phyloP scores from a whole-genome alignment of 2,329 filamentous ascomycete genomes.

The Fusarium sp. region DNA sequence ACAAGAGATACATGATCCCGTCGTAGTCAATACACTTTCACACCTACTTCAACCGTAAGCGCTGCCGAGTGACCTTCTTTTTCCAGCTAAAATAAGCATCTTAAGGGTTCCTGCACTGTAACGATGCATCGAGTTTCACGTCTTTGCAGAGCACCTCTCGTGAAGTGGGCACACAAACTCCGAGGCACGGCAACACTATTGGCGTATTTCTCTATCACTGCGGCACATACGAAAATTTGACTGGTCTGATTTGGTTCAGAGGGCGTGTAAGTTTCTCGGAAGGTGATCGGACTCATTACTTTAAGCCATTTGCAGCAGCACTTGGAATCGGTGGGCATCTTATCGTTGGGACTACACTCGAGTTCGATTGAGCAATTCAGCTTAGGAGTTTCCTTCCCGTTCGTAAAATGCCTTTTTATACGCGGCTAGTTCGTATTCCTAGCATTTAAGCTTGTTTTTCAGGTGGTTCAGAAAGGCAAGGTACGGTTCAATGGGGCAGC shows the following conservation, averaged over 20 bases:
- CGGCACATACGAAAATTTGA: constrained; percentile 49
- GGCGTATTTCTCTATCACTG: constrained; percentile 52
- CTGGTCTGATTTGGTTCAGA: constrained; percentile 50
- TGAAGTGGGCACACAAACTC: constrained; percentile 3
- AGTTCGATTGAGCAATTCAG: constrained; percentile 47
- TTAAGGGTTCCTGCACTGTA: neutral
- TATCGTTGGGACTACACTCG: no score
- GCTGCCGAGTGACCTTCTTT: neutral
- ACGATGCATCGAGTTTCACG: constrained; percentile 22
- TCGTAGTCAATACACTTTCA: constrained; percentile 7
- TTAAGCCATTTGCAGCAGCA: no score
- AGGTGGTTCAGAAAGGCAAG: no score
- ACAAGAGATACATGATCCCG: neutral
- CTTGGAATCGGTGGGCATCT: no score
- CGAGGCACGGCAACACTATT: neutral
- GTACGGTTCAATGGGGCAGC: no score
- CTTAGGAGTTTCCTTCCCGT: constrained; percentile 14
- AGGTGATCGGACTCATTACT: no score
- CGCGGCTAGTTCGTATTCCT: no score
- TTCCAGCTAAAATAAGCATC: neutral
- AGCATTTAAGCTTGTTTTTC: neutral
- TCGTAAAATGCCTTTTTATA: neutral
- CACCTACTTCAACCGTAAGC: neutral
- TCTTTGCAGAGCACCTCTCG: constrained; percentile 24
- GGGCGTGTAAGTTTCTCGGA: no score